phyloP scores from a whole-genome alignment of 306 rosid genomes.

The Cucumis sativus region Cucumber_9930_V3 NC_026660.2:25805001-25805500 shows the following conservation, averaged over 20 bases:
- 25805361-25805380: neutral
- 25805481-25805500: neutral
- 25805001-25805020: conserved; percentile 90
- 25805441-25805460: neutral
- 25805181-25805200: neutral
- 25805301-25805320: neutral
- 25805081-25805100: conserved; percentile 80
- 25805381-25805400: neutral
- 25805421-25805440: neutral
- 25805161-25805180: neutral
- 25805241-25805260: conserved; percentile 52
- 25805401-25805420: no score
- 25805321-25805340: neutral
- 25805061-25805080: conserved; percentile 96
- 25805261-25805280: conserved; percentile 34
- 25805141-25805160: conserved; percentile 3
- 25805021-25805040: conserved; percentile 48
- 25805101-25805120: conserved; percentile 95
- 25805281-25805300: neutral
- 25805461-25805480: neutral
- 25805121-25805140: conserved; percentile 42
- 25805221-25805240: conserved; percentile 66
- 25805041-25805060: conserved; percentile 59
- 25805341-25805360: neutral
- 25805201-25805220: conserved; percentile 78